phyloP scores from a whole-genome alignment of 306 rosid species.

The Acacia confusa region DNA sequence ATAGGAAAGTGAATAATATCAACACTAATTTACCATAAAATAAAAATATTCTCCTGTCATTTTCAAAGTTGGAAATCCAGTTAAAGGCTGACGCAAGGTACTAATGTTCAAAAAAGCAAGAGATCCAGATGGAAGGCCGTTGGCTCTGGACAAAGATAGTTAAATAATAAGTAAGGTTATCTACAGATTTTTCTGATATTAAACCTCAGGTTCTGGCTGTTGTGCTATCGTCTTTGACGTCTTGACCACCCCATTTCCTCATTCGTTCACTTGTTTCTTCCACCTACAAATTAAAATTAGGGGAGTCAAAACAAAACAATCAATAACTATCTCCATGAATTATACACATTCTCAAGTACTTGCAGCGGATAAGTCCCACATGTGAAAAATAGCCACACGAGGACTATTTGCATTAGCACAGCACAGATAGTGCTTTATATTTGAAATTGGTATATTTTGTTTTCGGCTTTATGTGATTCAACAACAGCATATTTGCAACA shows the following conservation, averaged over 20 bases:
- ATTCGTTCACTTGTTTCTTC: slow-evolving; percentile 42
- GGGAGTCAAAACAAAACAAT: background rate
- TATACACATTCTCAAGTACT: background rate
- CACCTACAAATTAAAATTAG: slow-evolving; percentile 18
- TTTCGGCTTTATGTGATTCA: background rate
- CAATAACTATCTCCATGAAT: background rate
- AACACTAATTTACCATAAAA: no score
- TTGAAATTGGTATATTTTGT: background rate
- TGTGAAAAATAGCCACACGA: background rate
- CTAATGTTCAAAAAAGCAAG: background rate
- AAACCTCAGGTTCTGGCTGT: background rate
- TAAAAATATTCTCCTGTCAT: no score
- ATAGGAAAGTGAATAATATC: no score
- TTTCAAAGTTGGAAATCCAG: no score
- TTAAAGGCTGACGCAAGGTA: no score
- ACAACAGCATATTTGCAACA: background rate
- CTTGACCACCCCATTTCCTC: slow-evolving; percentile 44
- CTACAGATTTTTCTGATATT: background rate
- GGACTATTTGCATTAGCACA: background rate
- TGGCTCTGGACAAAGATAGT: background rate
- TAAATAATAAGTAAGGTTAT: background rate
- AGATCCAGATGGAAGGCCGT: background rate
- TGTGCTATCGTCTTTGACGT: background rate
- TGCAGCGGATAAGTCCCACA: background rate
- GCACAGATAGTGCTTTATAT: background rate